These are phyloP conservation scores for Aurifilum marmelostoma DNA, from an alignment of 2,329 filamentous ascomycete genomes.

Conservation along the genomic window DNA sequence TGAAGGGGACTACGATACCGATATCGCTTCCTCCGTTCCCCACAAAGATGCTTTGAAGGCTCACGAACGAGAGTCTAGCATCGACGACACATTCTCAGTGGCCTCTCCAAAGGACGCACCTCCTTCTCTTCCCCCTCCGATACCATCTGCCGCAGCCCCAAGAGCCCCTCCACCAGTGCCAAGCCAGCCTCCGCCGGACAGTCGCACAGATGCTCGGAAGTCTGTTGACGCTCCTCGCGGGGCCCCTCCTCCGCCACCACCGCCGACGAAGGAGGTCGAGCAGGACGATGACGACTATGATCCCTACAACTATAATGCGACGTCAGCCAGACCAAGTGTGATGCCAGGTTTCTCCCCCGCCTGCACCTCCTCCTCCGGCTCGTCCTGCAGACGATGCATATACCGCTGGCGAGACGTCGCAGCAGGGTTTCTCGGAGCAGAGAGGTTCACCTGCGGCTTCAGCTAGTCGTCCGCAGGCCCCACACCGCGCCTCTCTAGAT, in stretches of 20 bases:
- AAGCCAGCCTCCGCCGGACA: slow-evolving; percentile 54
- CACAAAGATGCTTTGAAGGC: slow-evolving; percentile 92
- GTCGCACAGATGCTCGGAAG: slow-evolving; percentile 53
- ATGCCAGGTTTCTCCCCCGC: slow-evolving; percentile 39
- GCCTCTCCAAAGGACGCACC: slow-evolving; percentile 57
- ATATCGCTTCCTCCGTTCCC: slow-evolving; percentile 90
- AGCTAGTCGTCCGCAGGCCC: slow-evolving; percentile 48
- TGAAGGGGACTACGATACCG: slow-evolving; percentile 96
- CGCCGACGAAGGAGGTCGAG: slow-evolving; percentile 46
- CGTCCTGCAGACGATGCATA: slow-evolving; percentile 46
- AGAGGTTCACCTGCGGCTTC: slow-evolving; percentile 48
- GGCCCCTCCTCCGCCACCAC: slow-evolving; percentile 70
- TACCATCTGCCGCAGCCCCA: slow-evolving; percentile 58
- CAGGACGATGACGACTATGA: slow-evolving; percentile 71
- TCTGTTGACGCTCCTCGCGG: slow-evolving; percentile 74
- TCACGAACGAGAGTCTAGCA: slow-evolving; percentile 75
- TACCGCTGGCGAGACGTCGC: slow-evolving; percentile 51
- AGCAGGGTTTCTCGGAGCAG: slow-evolving; percentile 49
- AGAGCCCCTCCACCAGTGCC: slow-evolving; percentile 63
- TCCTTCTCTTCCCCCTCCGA: slow-evolving; percentile 56
- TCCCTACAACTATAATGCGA: slow-evolving; percentile 59
- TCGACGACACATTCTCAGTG: slow-evolving; percentile 70
- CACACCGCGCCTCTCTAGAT: slow-evolving; percentile 41
- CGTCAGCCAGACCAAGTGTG: slow-evolving; percentile 35
- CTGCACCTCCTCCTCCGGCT: slow-evolving; percentile 36